These are phyloP conservation scores for Coriolopsis trogii DNA, from an alignment of 1,284 basidiomycete species.

Conservation along the genomic window DNA sequence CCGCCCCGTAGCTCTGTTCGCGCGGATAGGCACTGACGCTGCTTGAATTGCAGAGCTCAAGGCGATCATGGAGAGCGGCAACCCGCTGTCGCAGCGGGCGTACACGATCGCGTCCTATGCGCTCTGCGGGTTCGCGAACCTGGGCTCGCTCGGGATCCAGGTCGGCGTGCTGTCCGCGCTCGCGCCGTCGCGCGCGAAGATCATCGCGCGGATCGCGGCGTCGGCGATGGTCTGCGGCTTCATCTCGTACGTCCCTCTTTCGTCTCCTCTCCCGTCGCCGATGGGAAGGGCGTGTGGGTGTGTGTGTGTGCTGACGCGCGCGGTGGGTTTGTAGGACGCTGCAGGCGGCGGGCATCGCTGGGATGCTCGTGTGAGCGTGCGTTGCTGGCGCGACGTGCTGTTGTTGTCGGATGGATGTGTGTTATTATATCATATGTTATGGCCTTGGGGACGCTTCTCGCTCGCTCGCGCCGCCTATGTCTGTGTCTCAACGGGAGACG, in stretches of 20 bases:
- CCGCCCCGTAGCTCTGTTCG: too few species aligned
- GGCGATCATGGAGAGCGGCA: slow-evolving; percentile 48
- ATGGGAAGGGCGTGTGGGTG: too few species aligned
- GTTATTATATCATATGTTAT: too few species aligned
- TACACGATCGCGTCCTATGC: slow-evolving; percentile 82
- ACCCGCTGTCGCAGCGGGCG: slow-evolving; percentile 70
- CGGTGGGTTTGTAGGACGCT: neutral
- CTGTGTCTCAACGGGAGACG: too few species aligned
- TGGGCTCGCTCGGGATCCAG: slow-evolving; percentile 86
- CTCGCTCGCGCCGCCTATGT: too few species aligned
- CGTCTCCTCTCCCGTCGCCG: too few species aligned
- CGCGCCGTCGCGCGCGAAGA: slow-evolving; percentile 74
- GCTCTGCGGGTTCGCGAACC: slow-evolving; percentile 90
- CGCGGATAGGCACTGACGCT: neutral
- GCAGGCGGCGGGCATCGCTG: slow-evolving; percentile 9
- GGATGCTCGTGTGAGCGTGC: slow-evolving; percentile 8
- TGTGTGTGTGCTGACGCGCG: neutral
- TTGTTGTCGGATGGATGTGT: too few species aligned
- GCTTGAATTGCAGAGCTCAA: slow-evolving; percentile 45
- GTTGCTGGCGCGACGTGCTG: too few species aligned
- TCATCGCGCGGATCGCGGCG: slow-evolving; percentile 72
- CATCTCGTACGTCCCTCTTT: slow-evolving; percentile 46
- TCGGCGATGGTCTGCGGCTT: slow-evolving; percentile 86
- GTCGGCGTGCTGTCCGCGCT: slow-evolving; percentile 87
- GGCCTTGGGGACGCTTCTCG: too few species aligned